Percentiles rank a stretch among this genome's conserved stretches.
Conservation (phyloP, 495 filamentous ascomycete species). For the Aspergillus heteromorphus region DNA sequence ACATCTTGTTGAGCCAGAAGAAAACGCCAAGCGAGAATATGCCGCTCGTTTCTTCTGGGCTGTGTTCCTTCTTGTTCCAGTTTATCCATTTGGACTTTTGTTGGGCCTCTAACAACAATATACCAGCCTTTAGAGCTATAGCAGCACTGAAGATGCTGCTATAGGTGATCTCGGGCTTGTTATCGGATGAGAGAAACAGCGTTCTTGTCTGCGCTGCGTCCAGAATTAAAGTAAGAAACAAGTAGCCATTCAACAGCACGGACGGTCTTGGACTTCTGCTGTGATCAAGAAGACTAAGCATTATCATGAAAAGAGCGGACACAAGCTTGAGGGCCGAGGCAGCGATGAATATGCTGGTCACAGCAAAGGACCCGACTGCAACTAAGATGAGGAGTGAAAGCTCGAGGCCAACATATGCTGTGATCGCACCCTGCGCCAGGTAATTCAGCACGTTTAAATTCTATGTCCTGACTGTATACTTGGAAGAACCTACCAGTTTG, state of each 20-base stretch:
- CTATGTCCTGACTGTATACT: too few relatives aligned
- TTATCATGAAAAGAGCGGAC: conserved; percentile 26
- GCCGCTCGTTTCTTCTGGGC: conserved; percentile 42
- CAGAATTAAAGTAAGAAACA: conserved; percentile 30
- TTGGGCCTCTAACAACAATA: conserved; percentile 18
- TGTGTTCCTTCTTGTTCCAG: background rate
- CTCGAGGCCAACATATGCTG: too few relatives aligned
- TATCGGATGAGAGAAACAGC: conserved; percentile 29
- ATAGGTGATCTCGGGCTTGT: conserved; percentile 13
- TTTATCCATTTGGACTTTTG: conserved; percentile 3
- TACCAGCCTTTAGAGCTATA: conserved; percentile 30
- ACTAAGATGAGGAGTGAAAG: too few relatives aligned
- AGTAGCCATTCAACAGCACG: conserved; percentile 32
- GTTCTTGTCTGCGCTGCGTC: conserved; percentile 22
- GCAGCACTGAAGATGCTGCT: conserved; percentile 33
- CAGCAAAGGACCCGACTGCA: too few relatives aligned
- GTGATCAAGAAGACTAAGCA: conserved; percentile 31
- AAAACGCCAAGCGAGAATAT: conserved; percentile 34
- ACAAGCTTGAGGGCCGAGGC: conserved; percentile 28
- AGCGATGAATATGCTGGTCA: conserved; percentile 16
- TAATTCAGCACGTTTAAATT: too few relatives aligned
- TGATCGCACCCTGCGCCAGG: too few relatives aligned
- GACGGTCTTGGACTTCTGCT: conserved; percentile 33
- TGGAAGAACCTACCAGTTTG: conserved; percentile 30
- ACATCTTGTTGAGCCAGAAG: conserved; percentile 40